These are phyloP conservation scores for Exutisphaerella laricina DNA, from an alignment of 2,329 filamentous ascomycete genomes.

Conservation along the genomic window DNA sequence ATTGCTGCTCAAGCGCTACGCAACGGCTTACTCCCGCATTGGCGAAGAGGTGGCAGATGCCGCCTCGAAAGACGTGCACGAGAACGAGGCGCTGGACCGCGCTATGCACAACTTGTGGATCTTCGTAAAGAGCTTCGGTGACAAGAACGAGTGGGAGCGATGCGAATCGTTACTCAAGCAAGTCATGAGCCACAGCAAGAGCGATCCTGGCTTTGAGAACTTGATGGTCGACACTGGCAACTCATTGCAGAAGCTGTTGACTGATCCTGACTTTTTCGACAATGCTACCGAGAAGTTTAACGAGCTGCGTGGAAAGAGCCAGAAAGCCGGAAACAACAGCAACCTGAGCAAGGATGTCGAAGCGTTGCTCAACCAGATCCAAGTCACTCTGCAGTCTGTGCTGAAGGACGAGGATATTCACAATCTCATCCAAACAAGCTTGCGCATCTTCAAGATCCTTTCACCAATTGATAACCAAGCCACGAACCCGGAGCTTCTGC, in stretches of 20 bases:
- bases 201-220: slow-evolving; percentile 76
- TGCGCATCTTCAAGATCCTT: slow-evolving; percentile 62
- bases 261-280: slow-evolving; percentile 79
- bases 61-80: slow-evolving; percentile 63
- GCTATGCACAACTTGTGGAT: slow-evolving; percentile 77
- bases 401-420: slow-evolving; percentile 66
- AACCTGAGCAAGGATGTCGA: slow-evolving; percentile 68
- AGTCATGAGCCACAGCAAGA: slow-evolving; percentile 66
- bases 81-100: slow-evolving; percentile 68
- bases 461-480: slow-evolving; percentile 56
- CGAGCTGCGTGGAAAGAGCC: slow-evolving; percentile 53
- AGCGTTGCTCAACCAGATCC: slow-evolving; percentile 61
- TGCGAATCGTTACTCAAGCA: slow-evolving; percentile 63
- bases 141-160: slow-evolving; percentile 66
- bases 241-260: slow-evolving; percentile 73
- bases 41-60: slow-evolving; percentile 61
- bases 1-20: slow-evolving; percentile 70
- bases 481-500: slow-evolving; percentile 64
- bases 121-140: slow-evolving; percentile 74
- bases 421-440: slow-evolving; percentile 60
- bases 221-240: slow-evolving; percentile 68
- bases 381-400: slow-evolving; percentile 62
- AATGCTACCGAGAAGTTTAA: slow-evolving; percentile 62
- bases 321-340: slow-evolving; percentile 57
- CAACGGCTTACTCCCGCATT: slow-evolving; percentile 68